Base-by-base conservation (phyloP, 768 basidiomycete genomes). In the Boletus reticulatus region DNA sequence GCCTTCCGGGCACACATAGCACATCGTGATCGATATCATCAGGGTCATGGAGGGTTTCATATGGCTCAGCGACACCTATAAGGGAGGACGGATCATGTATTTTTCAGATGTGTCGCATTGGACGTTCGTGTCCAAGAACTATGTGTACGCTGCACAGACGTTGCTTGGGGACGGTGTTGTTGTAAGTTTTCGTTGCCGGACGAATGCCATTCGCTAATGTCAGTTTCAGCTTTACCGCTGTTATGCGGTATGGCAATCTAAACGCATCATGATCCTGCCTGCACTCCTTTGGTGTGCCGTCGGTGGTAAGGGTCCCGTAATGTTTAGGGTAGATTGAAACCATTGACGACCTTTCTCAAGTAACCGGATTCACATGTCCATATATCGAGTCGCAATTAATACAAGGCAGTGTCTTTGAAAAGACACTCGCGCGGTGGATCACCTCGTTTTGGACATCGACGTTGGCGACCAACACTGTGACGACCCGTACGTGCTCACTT, bases 181-280 rank as follows among this genome's bases (percentile, higher is more conserved):
- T 16, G 72, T 73, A 39, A 10, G 64, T 53, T 39, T 36, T 19
- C 4, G 12, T 17, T 43, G n/a, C 20, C 4, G 10, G 17, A 19
- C 6, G 42, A 39, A 36, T 5, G 9, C 16, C 24, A n/a, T 43
- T 7, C 17, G 14, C 43, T 62, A 22, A 67, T 11, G 5, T 0
- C 4, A 45, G 4, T 43, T 36, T 10, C 7, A 71, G 69, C 62
- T 69, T 17, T 71, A 66, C 39, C 61, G 69, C 3, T 66, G 62
- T 42, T 73, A 73, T 32, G 62, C 65, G 17, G 71, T 69, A 22
- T 75, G 73, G 73, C 71, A 67, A 24, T 66, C 62, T 7, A 50
- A 62, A 9, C 55, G 46, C 3, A 22, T 69, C 16, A 63, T 75
- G 50, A 19, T 70, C 4, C 3, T 74, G 0, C 74, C 73, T 2